Evolutionary conservation across 805 yeast species (phyloP).

Genomic region (Kodamaea nitidulidarum): DNA sequence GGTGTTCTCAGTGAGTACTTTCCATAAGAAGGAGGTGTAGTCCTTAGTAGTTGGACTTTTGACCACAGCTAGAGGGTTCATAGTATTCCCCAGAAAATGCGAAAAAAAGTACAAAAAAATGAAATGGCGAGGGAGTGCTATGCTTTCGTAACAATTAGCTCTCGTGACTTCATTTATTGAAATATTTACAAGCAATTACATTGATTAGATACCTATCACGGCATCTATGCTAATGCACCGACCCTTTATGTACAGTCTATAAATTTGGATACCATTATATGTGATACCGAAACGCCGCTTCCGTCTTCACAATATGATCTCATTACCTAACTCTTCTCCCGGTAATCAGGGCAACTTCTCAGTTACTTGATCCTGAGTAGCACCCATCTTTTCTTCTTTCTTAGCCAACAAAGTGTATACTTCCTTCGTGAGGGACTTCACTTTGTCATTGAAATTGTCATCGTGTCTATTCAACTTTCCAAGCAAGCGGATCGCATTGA

Average conservation of each 20-base stretch:
- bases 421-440: constrained; percentile 1
- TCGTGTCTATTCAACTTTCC: constrained; percentile 5
- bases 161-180: too few species aligned
- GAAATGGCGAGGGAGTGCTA: too few species aligned
- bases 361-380: background rate
- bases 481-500: constrained; percentile 6
- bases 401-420: background rate
- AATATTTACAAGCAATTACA: too few species aligned
- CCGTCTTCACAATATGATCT: too few species aligned
- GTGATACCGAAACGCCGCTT: too few species aligned
- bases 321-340: background rate
- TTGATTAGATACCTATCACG: too few species aligned
- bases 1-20: background rate
- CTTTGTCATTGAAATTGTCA: constrained; percentile 5
- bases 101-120: background rate
- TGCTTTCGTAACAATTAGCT: too few species aligned
- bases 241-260: too few species aligned
- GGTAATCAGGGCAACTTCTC: too few species aligned
- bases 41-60: constrained; percentile 2
- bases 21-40: constrained; percentile 2
- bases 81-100: background rate
- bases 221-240: too few species aligned
- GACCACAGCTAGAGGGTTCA: constrained; percentile 6
- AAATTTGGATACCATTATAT: too few species aligned
- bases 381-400: background rate